Conservation (phyloP, 495 filamentous ascomycete genomes). For the Platismatia glauca region DNA sequence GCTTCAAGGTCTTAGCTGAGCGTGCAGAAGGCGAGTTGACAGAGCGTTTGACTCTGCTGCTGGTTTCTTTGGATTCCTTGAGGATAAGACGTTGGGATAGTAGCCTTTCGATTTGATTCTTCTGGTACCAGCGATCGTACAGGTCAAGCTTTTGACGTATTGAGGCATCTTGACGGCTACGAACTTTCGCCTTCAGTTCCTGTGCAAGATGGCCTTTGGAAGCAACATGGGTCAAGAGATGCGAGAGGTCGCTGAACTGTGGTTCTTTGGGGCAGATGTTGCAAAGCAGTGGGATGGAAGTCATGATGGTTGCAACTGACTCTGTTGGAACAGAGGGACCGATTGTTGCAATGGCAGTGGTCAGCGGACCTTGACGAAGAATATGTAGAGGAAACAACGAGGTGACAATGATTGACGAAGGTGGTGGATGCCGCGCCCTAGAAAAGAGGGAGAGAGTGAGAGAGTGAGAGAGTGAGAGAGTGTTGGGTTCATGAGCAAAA, state of each 20-base stretch:
- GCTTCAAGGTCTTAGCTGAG: neutral
- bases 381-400: conserved; percentile 16
- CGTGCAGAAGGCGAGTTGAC: neutral
- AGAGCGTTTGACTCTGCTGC: conserved; percentile 2
- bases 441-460: no score
- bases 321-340: conserved; percentile 25
- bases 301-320: conserved; percentile 32
- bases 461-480: no score
- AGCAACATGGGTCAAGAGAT: conserved; percentile 76
- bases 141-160: conserved; percentile 42
- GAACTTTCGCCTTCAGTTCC: conserved; percentile 63
- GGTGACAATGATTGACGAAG: neutral
- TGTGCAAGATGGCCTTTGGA: conserved; percentile 77
- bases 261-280: conserved; percentile 69
- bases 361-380: conserved; percentile 8
- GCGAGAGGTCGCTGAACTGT: conserved; percentile 76
- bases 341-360: conserved; percentile 21
- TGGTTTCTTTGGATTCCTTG: conserved; percentile 55
- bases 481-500: neutral
- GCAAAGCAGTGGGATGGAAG: conserved; percentile 59
- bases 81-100: conserved; percentile 61
- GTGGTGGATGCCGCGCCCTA: no score
- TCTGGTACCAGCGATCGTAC: conserved; percentile 64
- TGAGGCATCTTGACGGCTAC: conserved; percentile 45
- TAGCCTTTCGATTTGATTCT: conserved; percentile 53